phyloP scores from a whole-genome alignment of 2,329 filamentous ascomycete species.

The Diaporthe humulicola region DNA sequence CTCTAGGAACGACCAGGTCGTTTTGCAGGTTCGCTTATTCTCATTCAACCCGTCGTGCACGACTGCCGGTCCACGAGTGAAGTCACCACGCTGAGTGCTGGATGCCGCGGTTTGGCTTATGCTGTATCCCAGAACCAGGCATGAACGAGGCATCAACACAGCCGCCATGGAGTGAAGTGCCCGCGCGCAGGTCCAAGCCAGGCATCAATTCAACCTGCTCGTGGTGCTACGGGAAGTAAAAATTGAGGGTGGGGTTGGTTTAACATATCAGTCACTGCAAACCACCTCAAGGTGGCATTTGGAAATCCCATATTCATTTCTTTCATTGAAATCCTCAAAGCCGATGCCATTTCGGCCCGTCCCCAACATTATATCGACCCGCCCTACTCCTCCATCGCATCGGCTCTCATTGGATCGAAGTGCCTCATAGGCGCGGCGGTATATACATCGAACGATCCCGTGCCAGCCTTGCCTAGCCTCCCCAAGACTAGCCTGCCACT shows the following conservation, averaged over 20 bases:
- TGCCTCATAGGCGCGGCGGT: conserved; percentile 69
- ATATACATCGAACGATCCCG: conserved; percentile 92
- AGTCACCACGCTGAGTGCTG: neutral
- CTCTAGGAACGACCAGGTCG: neutral
- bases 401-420: conserved; percentile 49
- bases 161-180: neutral
- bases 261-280: neutral
- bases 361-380: neutral
- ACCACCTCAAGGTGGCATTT: neutral
- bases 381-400: conserved; percentile 38
- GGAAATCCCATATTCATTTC: neutral
- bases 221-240: no score
- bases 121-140: neutral
- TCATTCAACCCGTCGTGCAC: neutral
- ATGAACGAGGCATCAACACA: neutral
- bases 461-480: conserved; percentile 84
- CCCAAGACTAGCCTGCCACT: conserved; percentile 92
- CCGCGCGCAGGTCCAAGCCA: neutral
- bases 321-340: neutral
- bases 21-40: neutral
- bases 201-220: neutral
- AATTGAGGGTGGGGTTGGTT: neutral
- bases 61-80: neutral
- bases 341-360: neutral
- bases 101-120: no score